phyloP scores from a whole-genome alignment of 805 yeast species.

The Saccharomycopsis fermentans region DNA sequence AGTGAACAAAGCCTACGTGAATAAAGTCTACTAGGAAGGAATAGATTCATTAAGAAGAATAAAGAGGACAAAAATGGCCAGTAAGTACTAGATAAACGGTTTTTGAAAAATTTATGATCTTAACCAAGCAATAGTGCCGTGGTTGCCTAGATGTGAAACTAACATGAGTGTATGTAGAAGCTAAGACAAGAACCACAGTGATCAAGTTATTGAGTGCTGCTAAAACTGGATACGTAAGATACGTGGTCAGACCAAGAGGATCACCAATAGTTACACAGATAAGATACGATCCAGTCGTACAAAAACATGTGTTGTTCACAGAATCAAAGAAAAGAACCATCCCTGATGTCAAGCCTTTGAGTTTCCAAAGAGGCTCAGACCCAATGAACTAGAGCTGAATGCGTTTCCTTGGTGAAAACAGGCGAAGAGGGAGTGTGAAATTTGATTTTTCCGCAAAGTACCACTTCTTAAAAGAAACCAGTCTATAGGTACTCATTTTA shows the following conservation, averaged over 20 bases:
- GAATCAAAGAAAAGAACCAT: constrained; percentile 84
- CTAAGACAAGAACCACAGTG: constrained; percentile 66
- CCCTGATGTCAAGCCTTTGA: constrained; percentile 40
- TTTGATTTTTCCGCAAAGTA: too few relatives aligned
- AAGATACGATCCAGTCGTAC: constrained; percentile 75
- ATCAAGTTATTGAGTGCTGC: constrained; percentile 84
- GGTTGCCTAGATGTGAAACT: too few relatives aligned
- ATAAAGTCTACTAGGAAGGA: too few relatives aligned
- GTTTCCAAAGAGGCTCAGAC: constrained; percentile 32
- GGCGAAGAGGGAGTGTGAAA: neutral
- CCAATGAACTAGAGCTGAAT: neutral
- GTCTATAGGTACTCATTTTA: too few relatives aligned
- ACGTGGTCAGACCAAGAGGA: constrained; percentile 72
- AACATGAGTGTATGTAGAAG: constrained; percentile 2
- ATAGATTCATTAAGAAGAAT: too few relatives aligned
- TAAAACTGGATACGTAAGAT: constrained; percentile 77
- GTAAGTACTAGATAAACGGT: neutral
- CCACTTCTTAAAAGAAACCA: too few relatives aligned
- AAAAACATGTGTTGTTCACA: constrained; percentile 83
- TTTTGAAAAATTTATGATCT: too few relatives aligned
- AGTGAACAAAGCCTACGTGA: too few relatives aligned
- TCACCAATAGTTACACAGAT: constrained; percentile 72
- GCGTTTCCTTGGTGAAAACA: constrained; percentile 22
- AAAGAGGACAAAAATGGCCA: neutral
- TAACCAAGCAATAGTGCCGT: too few relatives aligned